Evolutionary conservation across 2,329 filamentous ascomycete genomes (phyloP).

Genomic region (Hypoxylon sp.): DNA sequence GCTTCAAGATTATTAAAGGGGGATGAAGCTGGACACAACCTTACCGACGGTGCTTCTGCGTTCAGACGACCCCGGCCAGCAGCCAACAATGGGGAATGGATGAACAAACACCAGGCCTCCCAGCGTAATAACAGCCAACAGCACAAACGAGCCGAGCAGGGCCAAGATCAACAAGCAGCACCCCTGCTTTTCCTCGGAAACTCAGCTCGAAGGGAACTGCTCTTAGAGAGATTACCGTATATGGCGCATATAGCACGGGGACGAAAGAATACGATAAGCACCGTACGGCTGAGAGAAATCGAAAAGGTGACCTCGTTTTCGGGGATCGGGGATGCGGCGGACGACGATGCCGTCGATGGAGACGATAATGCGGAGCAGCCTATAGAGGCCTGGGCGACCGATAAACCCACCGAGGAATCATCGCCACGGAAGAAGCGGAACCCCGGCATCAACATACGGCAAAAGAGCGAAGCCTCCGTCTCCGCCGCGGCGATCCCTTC

Average conservation of each 20-base stretch:
- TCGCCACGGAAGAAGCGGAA: conserved; percentile 64
- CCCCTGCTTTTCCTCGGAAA: conserved; percentile 73
- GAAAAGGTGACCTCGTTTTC: conserved; percentile 78
- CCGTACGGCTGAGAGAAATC: conserved; percentile 68
- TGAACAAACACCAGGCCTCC: conserved; percentile 40
- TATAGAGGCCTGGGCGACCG: conserved; percentile 73
- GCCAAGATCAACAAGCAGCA: conserved; percentile 43
- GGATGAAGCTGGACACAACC: conserved; percentile 59
- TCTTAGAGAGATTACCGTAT: conserved; percentile 91
- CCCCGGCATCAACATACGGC: conserved; percentile 55
- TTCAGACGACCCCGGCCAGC: conserved; percentile 63
- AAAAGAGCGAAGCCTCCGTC: conserved; percentile 49
- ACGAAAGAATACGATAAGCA: conserved; percentile 56
- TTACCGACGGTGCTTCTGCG: conserved; percentile 64
- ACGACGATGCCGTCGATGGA: conserved; percentile 55
- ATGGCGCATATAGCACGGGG: conserved; percentile 76
- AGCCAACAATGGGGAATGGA: conserved; percentile 52
- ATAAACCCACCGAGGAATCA: conserved; percentile 70
- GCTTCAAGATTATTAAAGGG: conserved; percentile 73
- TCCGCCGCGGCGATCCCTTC: conserved; percentile 59
- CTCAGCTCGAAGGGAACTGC: conserved; percentile 78
- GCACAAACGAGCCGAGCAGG: conserved; percentile 47
- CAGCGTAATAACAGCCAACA: conserved; percentile 41
- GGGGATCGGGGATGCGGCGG: conserved; percentile 63
- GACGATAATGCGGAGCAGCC: conserved; percentile 60